These are phyloP conservation scores for Gossypium thurberi DNA, from an alignment of 345 rosid species.

Conservation along the genomic window DNA sequence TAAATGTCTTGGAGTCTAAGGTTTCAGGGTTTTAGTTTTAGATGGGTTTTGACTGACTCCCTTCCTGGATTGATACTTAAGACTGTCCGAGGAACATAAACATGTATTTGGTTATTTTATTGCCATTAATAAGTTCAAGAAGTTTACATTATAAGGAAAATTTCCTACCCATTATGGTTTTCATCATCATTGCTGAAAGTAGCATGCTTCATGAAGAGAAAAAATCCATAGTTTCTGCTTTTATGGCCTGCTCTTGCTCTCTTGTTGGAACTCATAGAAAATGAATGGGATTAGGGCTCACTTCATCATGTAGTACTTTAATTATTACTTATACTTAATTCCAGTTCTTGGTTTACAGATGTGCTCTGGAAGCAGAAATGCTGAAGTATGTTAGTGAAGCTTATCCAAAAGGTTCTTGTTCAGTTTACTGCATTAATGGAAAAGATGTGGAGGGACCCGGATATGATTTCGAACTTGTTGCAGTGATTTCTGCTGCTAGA, in stretches of 20 bases:
- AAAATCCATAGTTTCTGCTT: neutral
- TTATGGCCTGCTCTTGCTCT: neutral
- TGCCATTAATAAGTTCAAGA: neutral
- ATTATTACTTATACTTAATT: neutral
- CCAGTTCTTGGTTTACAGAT: conserved; percentile 40
- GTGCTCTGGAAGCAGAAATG: conserved; percentile 78
- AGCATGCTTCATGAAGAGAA: neutral
- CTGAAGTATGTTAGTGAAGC: conserved; percentile 78
- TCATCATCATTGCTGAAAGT: neutral
- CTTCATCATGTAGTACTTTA: neutral
- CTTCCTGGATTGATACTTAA: neutral
- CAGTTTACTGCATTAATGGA: conserved; percentile 70
- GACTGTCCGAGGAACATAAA: neutral
- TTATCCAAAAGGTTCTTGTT: conserved; percentile 84
- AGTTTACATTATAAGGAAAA: neutral
- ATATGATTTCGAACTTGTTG: conserved; percentile 77
- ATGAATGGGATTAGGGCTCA: neutral
- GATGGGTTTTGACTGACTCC: neutral
- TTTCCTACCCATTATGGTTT: neutral
- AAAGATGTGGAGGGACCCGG: conserved; percentile 84
- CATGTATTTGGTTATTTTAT: neutral
- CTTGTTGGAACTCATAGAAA: too few species aligned
- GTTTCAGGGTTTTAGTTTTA: neutral
- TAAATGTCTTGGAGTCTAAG: neutral
- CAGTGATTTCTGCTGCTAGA: conserved; percentile 76